A percentile compares a stretch with the other conserved stretches of the same genome.
Evolutionary conservation across 208 protist genomes (phyloP).

Genomic region (Acanthamoeba castellanii): DNA sequence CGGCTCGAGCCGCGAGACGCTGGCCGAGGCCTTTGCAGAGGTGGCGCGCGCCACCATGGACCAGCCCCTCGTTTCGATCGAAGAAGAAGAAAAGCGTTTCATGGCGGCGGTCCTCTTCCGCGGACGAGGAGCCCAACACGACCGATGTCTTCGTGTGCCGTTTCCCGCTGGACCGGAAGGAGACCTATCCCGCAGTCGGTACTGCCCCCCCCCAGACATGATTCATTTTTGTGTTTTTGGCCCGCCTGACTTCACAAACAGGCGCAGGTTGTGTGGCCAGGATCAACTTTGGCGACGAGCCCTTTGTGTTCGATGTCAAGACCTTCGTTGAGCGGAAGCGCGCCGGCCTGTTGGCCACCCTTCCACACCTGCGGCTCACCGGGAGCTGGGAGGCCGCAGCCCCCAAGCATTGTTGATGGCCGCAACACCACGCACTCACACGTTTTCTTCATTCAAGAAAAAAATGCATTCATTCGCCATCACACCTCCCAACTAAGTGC

Average conservation of each 20-base stretch:
- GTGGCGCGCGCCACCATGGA: no score
- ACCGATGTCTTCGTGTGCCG: neutral
- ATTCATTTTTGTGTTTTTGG: no score
- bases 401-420: no score
- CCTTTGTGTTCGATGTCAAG: conserved; percentile 23
- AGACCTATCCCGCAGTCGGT: neutral
- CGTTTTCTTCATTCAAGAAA: no score
- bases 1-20: neutral
- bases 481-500: no score
- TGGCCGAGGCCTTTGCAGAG: neutral
- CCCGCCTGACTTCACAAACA: neutral
- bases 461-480: no score
- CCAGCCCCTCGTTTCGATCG: no score
- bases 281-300: neutral
- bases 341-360: neutral
- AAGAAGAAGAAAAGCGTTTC: neutral
- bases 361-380: neutral
- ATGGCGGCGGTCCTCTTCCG: neutral
- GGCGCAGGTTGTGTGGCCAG: no score
- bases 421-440: no score
- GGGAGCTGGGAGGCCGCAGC: no score
- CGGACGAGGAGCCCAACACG: neutral
- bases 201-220: neutral
- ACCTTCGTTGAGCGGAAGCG: neutral
- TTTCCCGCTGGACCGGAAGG: neutral